A percentile compares a stretch with the other conserved stretches of the same genome.
Evolutionary conservation across 257 asterid species (phyloP).

Genomic region (Jasminum sambac): DNA sequence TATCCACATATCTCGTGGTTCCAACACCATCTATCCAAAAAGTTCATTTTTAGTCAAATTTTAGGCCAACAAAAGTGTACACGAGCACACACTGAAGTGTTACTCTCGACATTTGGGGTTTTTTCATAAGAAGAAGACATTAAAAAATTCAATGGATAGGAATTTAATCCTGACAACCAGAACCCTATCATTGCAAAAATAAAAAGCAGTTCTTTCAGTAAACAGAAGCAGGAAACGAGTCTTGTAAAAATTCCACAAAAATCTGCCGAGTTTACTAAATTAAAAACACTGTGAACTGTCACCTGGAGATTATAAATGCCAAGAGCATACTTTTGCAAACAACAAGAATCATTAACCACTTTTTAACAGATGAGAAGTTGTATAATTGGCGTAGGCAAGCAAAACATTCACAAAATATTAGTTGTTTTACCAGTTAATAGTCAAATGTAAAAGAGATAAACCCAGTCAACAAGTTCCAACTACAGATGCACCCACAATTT

Average conservation of each 20-base stretch:
- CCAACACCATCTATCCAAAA: no score
- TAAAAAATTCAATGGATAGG: background rate
- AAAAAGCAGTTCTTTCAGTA: constrained; percentile 3
- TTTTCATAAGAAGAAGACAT: background rate
- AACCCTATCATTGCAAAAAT: background rate
- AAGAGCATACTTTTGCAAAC: background rate
- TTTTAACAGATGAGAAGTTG: background rate
- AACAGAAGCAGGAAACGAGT: background rate
- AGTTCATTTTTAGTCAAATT: no score
- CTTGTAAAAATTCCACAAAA: constrained; percentile 1
- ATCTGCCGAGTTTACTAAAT: background rate
- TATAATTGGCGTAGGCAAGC: background rate
- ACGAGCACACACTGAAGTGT: no score
- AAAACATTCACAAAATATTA: constrained; percentile 9
- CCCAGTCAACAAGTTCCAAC: background rate
- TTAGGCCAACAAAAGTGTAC: no score
- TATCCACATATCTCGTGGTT: no score
- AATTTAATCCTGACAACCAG: background rate
- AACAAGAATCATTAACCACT: background rate
- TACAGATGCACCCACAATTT: constrained; percentile 1
- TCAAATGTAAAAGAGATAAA: background rate
- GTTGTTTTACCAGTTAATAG: background rate
- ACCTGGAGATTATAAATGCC: background rate
- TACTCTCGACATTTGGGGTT: constrained; percentile 7
- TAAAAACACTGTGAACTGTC: background rate